Conservation (phyloP, 805 yeast species). For the Cyberlindnera maritima region DNA sequence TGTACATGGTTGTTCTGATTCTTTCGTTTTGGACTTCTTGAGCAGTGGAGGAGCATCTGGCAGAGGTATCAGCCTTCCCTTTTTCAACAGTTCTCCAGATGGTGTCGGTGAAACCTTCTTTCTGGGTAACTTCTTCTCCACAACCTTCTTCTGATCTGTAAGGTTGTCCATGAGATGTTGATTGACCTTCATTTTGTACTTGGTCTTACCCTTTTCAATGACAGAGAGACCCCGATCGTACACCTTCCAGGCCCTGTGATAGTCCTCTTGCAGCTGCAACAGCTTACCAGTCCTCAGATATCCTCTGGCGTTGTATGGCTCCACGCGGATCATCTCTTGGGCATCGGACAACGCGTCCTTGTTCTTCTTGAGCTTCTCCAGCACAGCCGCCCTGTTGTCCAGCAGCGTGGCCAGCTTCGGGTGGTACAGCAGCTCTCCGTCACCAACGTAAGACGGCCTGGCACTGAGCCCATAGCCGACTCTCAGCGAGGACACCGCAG, state of each 20-base stretch:
- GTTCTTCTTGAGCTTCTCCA: constrained; percentile 15
- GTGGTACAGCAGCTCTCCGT: constrained; percentile 14
- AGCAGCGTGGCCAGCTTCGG: constrained; percentile 23
- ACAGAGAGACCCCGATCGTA: constrained; percentile 13
- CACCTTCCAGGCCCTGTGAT: constrained; percentile 8
- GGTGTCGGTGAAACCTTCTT: background rate
- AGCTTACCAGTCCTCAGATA: constrained; percentile 22
- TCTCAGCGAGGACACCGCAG: constrained; percentile 10
- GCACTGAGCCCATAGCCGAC: constrained; percentile 13
- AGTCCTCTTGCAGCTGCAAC: constrained; percentile 5
- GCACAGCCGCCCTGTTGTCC: constrained; percentile 25
- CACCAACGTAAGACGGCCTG: constrained; percentile 16
- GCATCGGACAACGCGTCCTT: constrained; percentile 22
- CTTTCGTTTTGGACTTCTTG: background rate
- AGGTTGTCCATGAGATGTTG: constrained; percentile 12
- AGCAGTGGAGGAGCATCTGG: background rate
- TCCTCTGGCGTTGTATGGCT: constrained; percentile 27
- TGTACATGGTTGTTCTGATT: background rate
- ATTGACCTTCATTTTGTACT: constrained; percentile 16
- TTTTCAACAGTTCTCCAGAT: background rate
- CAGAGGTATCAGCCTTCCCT: background rate
- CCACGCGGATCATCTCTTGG: constrained; percentile 16
- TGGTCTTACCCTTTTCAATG: constrained; percentile 14
- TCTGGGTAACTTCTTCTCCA: background rate
- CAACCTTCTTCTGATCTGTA: constrained; percentile 4